phyloP scores from a whole-genome alignment of 768 basidiomycete species.

The Omphalotus guepiniiformis region DNA sequence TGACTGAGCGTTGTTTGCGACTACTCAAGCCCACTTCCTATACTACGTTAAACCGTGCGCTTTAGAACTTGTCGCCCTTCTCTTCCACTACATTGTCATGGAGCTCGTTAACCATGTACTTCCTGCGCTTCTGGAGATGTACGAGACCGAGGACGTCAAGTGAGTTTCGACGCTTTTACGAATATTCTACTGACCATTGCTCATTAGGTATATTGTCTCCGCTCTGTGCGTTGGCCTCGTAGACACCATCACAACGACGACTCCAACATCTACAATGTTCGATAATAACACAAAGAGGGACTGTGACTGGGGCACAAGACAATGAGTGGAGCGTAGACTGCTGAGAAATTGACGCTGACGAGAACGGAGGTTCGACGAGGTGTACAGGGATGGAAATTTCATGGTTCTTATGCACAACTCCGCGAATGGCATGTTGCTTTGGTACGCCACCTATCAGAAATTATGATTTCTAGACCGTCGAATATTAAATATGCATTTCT shows the following conservation, averaged over 20 bases:
- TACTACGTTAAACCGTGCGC: constrained; percentile 84
- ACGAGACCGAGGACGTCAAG: constrained; percentile 96
- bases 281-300: no score
- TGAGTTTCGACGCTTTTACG: constrained; percentile 38
- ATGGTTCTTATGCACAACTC: no score
- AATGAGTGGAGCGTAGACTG: no score
- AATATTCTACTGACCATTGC: constrained; percentile 15
- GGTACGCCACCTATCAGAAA: no score
- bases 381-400: no score
- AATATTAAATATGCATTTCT: no score
- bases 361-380: no score
- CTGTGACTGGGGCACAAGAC: no score
- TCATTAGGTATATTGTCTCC: constrained; percentile 73
- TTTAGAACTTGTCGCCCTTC: constrained; percentile 69
- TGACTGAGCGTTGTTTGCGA: constrained; percentile 84
- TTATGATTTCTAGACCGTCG: no score
- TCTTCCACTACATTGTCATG: constrained; percentile 84
- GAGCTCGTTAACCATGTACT: constrained; percentile 76
- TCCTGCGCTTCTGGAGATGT: constrained; percentile 77
- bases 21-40: constrained; percentile 80
- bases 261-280: no score
- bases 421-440: no score
- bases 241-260: constrained; percentile 90
- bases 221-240: constrained; percentile 83
- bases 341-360: no score